Conservation (phyloP, 2,329 filamentous ascomycete genomes). For the Aureobasidium leucospermi region DNA sequence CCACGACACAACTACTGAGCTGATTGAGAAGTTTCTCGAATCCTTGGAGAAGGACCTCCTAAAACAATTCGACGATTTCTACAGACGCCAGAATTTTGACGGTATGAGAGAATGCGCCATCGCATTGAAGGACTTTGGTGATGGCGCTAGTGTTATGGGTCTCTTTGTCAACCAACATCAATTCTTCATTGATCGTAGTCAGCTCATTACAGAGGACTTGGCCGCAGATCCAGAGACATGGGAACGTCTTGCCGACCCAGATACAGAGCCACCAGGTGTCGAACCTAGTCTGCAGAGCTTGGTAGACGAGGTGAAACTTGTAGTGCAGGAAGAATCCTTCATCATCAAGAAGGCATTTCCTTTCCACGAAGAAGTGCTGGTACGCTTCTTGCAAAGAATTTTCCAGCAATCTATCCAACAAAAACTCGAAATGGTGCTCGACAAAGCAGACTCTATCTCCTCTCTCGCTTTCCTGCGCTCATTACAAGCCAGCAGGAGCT, state of each 20-base stretch:
- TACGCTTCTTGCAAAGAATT: constrained; percentile 87
- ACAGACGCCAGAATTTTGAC: constrained; percentile 88
- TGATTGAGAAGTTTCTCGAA: constrained; percentile 95
- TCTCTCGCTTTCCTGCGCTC: constrained; percentile 86
- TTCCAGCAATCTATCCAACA: constrained; percentile 99
- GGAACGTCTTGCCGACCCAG: constrained; percentile 90
- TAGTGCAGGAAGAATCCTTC: constrained; percentile 93
- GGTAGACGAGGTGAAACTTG: constrained; percentile 87
- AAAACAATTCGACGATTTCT: constrained; percentile 96
- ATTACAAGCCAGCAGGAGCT: constrained; percentile 81
- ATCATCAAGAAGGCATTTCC: constrained; percentile 96
- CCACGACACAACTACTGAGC: constrained; percentile 46
- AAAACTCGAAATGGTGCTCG: constrained; percentile 86
- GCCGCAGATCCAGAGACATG: constrained; percentile 64
- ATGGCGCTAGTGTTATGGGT: constrained; percentile 88
- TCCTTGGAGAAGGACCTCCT: constrained; percentile 90
- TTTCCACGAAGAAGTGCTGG: constrained; percentile 88
- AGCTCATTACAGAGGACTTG: constrained; percentile 82
- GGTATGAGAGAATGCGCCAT: constrained; percentile 97
- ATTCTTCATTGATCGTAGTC: constrained; percentile 95
- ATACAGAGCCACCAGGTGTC: constrained; percentile 82
- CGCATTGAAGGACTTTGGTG: constrained; percentile 91
- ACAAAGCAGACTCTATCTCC: constrained; percentile 88
- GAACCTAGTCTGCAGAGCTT: constrained; percentile 88
- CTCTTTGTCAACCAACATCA: constrained; percentile 98